Conservation (phyloP, 1,139 yeast species). For the Saccharomyces pastorianus region DNA sequence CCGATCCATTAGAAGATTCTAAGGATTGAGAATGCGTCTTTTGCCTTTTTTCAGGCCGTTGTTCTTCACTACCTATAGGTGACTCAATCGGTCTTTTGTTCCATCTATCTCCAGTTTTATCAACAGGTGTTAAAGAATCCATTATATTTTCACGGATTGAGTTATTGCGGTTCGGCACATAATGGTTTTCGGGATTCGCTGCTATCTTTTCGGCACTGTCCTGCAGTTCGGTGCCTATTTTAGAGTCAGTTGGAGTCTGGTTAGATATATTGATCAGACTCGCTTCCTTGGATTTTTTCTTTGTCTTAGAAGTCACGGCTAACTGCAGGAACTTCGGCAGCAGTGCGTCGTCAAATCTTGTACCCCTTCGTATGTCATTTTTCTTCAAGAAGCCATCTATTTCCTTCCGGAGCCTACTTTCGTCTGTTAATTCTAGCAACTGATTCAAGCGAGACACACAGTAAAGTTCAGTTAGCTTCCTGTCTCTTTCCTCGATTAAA, state of each 20-base stretch:
- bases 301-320: neutral
- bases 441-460: constrained; percentile 40
- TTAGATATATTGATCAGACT: neutral
- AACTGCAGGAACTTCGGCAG: constrained; percentile 12
- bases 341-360: constrained; percentile 13
- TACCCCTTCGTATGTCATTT: constrained; percentile 22
- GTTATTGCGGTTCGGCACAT: neutral
- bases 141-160: neutral
- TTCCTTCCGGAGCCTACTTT: constrained; percentile 13
- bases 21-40: neutral
- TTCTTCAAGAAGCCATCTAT: constrained; percentile 17
- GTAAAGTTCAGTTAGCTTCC: constrained; percentile 48
- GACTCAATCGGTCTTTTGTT: neutral
- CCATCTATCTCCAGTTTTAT: neutral
- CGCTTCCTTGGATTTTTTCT: neutral
- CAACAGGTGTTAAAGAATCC: neutral
- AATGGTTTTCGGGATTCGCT: neutral
- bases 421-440: constrained; percentile 22
- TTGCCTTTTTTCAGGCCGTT: neutral
- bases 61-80: neutral
- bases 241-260: neutral
- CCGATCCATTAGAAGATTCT: neutral
- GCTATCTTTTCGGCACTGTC: neutral
- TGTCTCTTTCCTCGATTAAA: constrained; percentile 38
- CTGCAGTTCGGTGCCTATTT: neutral